Base-by-base conservation (phyloP, 2,329 filamentous ascomycete genomes). In the Allantophomopsis cytisporea region DNA sequence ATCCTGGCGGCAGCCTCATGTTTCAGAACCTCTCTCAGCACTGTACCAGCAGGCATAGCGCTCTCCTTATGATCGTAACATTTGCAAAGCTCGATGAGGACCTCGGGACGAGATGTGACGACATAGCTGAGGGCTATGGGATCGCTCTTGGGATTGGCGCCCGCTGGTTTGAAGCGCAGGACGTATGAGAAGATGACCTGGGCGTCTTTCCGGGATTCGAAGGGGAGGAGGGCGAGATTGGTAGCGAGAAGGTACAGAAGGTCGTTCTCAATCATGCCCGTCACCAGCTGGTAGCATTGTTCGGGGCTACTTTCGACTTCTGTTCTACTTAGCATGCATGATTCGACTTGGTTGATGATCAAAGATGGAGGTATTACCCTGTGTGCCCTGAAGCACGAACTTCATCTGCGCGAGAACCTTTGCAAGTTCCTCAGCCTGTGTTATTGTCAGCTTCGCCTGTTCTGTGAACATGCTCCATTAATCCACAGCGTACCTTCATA, bases 131-230 rank as follows among this genome's bases (percentile, higher is more conserved):
- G 70, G 18, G 91, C 87, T 38, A 88, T 76, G 1, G 87, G 86
- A 45, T 93, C 85, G 48, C 70, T 73, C 53, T 78, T 76, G 11
- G 73, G 68, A 15, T 79, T 76, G 2, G 72, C 73, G 33, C 63
- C 61, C 10, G 76, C 68, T 5, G 82, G 82, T 47, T 84, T 83
- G 67, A 91, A 95, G 48, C 88, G 84, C 57, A 95, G 86, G 49
- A 93, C 83, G 59, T 89, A 91, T 32, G 87, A 94, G 64, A 96
- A 91, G 57, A 95, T 91, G 46, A 91, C 84, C 58, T 95, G 89
- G 11, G 85, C 84, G 56, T 95, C 89, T 66, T 95, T 96, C 54
- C 89, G 80, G 31, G 88, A 85, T 65, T 98, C 91, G 65, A 98
- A 98, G 1, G 89, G 87, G 4, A 98, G 73, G 38, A 80, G 76